These are phyloP conservation scores for Ustilago nuda DNA, from an alignment of 1,284 basidiomycete genomes.

Conservation along the genomic window DNA sequence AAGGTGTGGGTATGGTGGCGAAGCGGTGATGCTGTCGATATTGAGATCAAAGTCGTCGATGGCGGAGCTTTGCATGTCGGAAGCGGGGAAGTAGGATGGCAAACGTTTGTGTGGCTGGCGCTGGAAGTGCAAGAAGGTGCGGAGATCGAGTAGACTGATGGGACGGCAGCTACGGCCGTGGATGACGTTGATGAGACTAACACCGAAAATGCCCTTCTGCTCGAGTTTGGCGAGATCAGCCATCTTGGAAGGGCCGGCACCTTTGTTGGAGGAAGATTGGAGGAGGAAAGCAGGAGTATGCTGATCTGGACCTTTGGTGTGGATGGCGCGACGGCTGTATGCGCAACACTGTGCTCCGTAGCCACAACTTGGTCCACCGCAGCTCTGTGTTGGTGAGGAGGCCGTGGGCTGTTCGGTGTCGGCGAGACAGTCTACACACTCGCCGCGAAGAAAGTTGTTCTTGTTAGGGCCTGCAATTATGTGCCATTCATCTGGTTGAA, in stretches of 20 bases:
- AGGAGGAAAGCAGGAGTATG: conserved; percentile 15
- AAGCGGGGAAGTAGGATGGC: conserved; percentile 37
- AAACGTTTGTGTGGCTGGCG: conserved; percentile 36
- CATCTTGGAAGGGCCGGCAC: conserved; percentile 14
- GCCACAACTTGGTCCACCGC: conserved; percentile 43
- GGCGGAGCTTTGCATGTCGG: conserved; percentile 35
- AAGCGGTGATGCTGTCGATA: conserved; percentile 19
- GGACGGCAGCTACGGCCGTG: conserved; percentile 57
- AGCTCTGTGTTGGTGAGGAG: conserved; percentile 21
- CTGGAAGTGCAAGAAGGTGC: conserved; percentile 39
- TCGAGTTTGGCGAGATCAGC: conserved; percentile 24
- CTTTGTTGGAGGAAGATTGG: neutral
- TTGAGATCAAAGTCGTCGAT: conserved; percentile 36
- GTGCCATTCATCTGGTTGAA: conserved; percentile 52
- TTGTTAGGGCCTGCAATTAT: conserved; percentile 47
- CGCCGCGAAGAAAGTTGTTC: conserved; percentile 41
- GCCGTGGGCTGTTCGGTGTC: conserved; percentile 15
- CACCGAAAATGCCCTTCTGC: conserved; percentile 30
- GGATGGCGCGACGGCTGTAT: conserved; percentile 44
- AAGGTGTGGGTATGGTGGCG: conserved; percentile 6
- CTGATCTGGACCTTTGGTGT: conserved; percentile 10
- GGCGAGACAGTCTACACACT: conserved; percentile 32
- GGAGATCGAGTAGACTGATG: conserved; percentile 47
- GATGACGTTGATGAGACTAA: conserved; percentile 58
- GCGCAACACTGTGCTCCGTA: conserved; percentile 50